Evolutionary conservation across 129 eudicot species (phyloP), one percentile per base, ranked within the genome.

Genomic region (Ambrosia artemisiifolia): DNA sequence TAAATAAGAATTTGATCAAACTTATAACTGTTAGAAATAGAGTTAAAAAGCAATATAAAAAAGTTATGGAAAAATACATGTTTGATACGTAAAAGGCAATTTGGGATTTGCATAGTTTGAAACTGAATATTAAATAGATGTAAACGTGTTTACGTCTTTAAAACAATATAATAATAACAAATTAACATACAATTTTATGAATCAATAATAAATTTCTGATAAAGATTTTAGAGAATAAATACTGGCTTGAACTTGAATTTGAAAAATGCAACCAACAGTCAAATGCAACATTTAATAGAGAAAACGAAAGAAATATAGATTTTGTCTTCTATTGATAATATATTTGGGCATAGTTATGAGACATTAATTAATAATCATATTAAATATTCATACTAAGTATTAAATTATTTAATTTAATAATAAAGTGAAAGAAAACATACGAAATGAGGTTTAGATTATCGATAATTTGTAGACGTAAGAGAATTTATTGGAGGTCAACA

Each of bases 401-500:
- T 66, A 17, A 40, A 30, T 11, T 57, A 24, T 57, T 24, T 24
- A 57, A 24, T 30, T 12, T 13, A 51, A 16, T 46, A 65, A 43
- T 32, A 12, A 12, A 62, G 19, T 35, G 76, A 63, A 51, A 50
- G 81, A 70, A 62, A 63, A 51, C 80, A 74, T 74, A 63, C 65
- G 76, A 69, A 43, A 75, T 48, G 62, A 69, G 43, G 56, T 33
- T 60, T 63, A 72, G 51, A 70, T 35, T 61, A 50, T 44, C 59
- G 76, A 80, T 50, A 63, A 28, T 24, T 74, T 7, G 36, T 46
- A 80, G 56, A 59, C 64, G 75, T 40, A 49, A 69, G 54, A 61
- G 65, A 74, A 80, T 65, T 80, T 50, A 74, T 59, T 68, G 36
- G 72, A 80, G 54, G 83, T 70, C 70, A 79, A 74, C 67, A 80